Percentiles rank a stretch among this genome's conserved stretches.
Conservation (phyloP, 202 grass and related monocot genomes). For the Schoenoplectus tabernaemontani region DNA sequence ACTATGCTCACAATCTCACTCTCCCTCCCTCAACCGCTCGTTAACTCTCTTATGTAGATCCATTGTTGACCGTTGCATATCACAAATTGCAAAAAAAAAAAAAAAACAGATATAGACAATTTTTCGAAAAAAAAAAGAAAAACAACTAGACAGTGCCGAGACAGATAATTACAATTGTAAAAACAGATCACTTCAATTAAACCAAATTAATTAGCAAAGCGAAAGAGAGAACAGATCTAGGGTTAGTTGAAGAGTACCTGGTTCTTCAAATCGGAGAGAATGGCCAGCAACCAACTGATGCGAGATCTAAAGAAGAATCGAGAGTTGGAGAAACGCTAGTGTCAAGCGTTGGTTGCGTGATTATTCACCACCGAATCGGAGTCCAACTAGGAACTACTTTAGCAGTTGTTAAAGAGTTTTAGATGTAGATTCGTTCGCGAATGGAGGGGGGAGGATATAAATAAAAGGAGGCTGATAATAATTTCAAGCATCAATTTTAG, state of each 20-base stretch:
- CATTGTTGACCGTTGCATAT: neutral
- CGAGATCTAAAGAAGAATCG: conserved; percentile 20
- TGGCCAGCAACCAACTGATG: neutral
- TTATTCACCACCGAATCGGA: neutral
- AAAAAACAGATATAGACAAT: neutral
- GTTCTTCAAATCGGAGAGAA: neutral
- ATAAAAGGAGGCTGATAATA: too few relatives aligned
- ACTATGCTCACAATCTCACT: neutral
- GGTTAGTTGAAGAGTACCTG: conserved; percentile 14
- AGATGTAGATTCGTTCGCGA: neutral
- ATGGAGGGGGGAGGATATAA: neutral
- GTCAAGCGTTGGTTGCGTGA: conserved; percentile 22
- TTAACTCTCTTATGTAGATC: conserved; percentile 4
- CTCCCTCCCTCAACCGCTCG: neutral
- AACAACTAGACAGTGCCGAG: too few relatives aligned
- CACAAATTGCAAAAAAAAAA: neutral
- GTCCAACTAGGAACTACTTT: neutral
- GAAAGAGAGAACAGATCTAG: conserved; percentile 17
- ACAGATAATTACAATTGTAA: neutral
- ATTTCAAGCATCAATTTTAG: too few relatives aligned
- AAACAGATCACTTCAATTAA: neutral
- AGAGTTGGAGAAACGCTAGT: conserved; percentile 11
- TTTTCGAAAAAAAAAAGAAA: neutral
- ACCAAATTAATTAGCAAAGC: neutral
- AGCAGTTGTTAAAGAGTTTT: neutral